These are phyloP conservation scores for Capsicum rhomboideum DNA, from an alignment of 257 asterid genomes.

Conservation along the genomic window DNA sequence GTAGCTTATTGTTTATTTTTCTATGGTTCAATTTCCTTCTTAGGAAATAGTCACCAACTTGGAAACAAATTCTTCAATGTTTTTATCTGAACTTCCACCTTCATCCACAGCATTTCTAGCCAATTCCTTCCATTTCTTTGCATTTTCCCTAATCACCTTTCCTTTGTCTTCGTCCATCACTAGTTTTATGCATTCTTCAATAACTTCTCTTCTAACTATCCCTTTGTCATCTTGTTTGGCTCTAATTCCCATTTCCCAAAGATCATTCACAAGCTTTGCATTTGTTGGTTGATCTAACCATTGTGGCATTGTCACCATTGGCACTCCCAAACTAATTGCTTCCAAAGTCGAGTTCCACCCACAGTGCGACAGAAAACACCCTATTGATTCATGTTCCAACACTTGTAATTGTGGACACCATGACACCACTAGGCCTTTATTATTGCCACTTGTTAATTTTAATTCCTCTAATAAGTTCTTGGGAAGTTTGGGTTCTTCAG, in stretches of 20 bases:
- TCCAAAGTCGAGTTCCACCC: conserved; percentile 62
- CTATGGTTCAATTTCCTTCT: background rate
- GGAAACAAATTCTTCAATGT: conserved; percentile 17
- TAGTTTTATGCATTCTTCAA: conserved; percentile 6
- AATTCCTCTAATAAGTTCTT: background rate
- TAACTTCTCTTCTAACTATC: conserved; percentile 21
- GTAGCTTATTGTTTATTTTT: background rate
- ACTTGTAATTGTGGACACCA: background rate
- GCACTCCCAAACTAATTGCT: conserved; percentile 13
- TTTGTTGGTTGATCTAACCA: conserved; percentile 42
- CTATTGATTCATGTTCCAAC: background rate
- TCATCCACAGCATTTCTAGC: conserved; percentile 22
- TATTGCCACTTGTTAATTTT: background rate
- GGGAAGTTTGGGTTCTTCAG: background rate
- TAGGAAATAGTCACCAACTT: background rate
- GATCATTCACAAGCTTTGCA: conserved; percentile 27
- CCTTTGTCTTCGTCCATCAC: conserved; percentile 32
- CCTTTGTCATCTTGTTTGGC: conserved; percentile 16
- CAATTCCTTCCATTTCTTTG: conserved; percentile 21
- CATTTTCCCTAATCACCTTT: conserved; percentile 14
- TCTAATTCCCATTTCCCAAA: conserved; percentile 37
- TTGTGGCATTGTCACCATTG: background rate
- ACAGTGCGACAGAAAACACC: conserved; percentile 33
- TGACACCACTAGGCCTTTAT: background rate
- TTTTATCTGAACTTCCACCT: conserved; percentile 37